Conservation (phyloP, 108 stramenopile species). For the Poteriospumella lacustris region DNA sequence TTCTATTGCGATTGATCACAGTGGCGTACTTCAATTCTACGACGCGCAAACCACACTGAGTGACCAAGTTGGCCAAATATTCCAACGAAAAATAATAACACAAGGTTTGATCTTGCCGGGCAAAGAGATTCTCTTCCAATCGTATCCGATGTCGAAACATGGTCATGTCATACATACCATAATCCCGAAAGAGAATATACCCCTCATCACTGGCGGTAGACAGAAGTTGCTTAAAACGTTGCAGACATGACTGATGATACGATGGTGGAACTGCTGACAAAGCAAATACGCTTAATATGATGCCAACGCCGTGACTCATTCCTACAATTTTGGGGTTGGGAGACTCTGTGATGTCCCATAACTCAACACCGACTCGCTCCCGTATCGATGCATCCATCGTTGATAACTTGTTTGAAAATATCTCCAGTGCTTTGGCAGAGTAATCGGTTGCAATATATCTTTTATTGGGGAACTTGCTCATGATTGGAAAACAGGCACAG, state of each 20-base stretch:
- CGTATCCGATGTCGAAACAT: slow-evolving; percentile 1
- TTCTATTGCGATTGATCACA: slow-evolving; percentile 21
- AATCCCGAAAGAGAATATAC: slow-evolving; percentile 19
- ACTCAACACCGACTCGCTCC: neutral
- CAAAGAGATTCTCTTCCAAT: neutral
- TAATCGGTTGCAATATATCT: slow-evolving; percentile 20
- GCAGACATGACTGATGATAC: neutral
- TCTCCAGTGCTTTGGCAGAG: neutral
- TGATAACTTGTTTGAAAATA: neutral
- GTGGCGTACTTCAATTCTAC: slow-evolving; percentile 18
- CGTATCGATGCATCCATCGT: neutral
- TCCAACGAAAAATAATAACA: slow-evolving; percentile 12
- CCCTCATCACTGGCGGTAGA: neutral
- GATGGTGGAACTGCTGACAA: slow-evolving; percentile 13
- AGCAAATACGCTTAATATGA: slow-evolving; percentile 5
- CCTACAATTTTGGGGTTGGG: neutral
- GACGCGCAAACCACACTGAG: neutral
- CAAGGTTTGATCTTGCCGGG: neutral
- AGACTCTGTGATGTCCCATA: slow-evolving; percentile 17
- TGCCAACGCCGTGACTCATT: neutral
- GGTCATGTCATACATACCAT: slow-evolving; percentile 27
- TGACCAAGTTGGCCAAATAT: neutral
- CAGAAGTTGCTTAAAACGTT: neutral
- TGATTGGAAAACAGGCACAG: neutral
- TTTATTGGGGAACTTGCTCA: neutral